Evolutionary conservation across 1,284 basidiomycete species (phyloP), one percentile per base, ranked within the genome.

Genomic region (Erythrobasidium hasegawianum): DNA sequence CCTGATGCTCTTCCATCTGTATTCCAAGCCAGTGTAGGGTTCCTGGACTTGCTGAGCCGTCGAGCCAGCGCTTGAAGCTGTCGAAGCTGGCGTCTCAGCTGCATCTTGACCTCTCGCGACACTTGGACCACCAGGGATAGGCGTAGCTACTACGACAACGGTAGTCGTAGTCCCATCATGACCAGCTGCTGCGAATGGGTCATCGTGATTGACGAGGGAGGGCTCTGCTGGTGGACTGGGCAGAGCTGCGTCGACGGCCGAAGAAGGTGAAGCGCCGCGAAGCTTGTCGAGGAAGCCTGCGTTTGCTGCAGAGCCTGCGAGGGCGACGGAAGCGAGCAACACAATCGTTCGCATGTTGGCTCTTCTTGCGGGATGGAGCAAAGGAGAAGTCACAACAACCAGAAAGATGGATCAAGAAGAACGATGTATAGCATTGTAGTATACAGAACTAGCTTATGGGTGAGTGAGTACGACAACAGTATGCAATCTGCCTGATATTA

Each of bases 221-320:
- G 62, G 62, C 38, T 65, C 56, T 57, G 62, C 41, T 16, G 62
- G 62, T 1, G 62, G 62, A 14, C 33, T 10, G 14, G 62, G 62
- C n/a, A 39, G 49, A 9, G 62, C 55, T 22, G 56, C 62, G n/a
- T 29, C 53, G 20, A 24, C 61, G 18, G 54, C 27, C 14, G 22
- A 26, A 2, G 41, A 22, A n/a, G 41, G 56, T 18, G 33, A 22
- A 9, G 22, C 55, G 13, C 55, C 62, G 20, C 50, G 53, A 20
- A 65, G 56, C 18, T 33, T 33, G 56, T 65, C 62, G 24, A 65
- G 56, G 62, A 65, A 58, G 29, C 62, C 62, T 29, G 62, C 62
- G 18, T 57, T 16, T 13, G 47, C 41, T 18, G 40, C 18, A 9
- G 61, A 56, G 14, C 40, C 53, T n/a, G 43, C 41, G 13, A 60